Evolutionary conservation across 2,329 filamentous ascomycete genomes (phyloP).

Genomic region (Aspergillus brunneoviolaceus): DNA sequence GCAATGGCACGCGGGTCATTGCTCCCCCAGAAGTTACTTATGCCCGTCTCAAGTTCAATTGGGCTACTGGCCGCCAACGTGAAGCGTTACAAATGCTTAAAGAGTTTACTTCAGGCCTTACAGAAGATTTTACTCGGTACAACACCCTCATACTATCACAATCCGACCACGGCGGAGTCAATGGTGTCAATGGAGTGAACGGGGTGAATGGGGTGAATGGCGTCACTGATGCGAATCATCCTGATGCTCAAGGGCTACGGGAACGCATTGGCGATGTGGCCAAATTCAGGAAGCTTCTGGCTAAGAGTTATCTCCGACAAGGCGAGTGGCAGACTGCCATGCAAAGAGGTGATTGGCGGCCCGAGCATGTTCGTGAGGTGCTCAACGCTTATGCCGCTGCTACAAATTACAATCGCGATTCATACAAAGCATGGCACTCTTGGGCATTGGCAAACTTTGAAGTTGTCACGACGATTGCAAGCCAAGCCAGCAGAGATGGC

Average conservation of each 20-base stretch:
- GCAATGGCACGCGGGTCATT: slow-evolving; percentile 40
- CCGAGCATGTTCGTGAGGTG: slow-evolving; percentile 82
- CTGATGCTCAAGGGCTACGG: slow-evolving; percentile 39
- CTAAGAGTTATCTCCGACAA: slow-evolving; percentile 93
- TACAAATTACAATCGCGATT: slow-evolving; percentile 88
- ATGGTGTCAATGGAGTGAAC: slow-evolving; percentile 53
- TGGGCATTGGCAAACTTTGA: slow-evolving; percentile 99
- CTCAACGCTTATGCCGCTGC: slow-evolving; percentile 87
- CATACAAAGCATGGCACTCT: slow-evolving; percentile 99
- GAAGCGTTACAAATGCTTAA: slow-evolving; percentile 60
- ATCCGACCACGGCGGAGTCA: slow-evolving; percentile 42
- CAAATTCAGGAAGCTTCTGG: slow-evolving; percentile 69
- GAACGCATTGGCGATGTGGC: slow-evolving; percentile 50
- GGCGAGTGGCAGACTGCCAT: slow-evolving; percentile 92
- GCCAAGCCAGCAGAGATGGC: slow-evolving; percentile 61
- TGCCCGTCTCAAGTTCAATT: slow-evolving; percentile 95
- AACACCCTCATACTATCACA: slow-evolving; percentile 43
- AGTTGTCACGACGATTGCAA: slow-evolving; percentile 80
- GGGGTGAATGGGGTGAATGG: slow-evolving; percentile 54
- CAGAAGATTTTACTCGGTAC: slow-evolving; percentile 55
- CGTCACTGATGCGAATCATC: slow-evolving; percentile 40
- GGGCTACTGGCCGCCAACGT: slow-evolving; percentile 75
- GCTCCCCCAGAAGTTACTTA: slow-evolving; percentile 79
- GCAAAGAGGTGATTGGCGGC: slow-evolving; percentile 85
- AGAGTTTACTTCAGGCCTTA: slow-evolving; percentile 61